Evolutionary conservation across 169 alveolate species (phyloP), one percentile per base, ranked within the genome.

Genomic region (Condylostoma magnum): DNA sequence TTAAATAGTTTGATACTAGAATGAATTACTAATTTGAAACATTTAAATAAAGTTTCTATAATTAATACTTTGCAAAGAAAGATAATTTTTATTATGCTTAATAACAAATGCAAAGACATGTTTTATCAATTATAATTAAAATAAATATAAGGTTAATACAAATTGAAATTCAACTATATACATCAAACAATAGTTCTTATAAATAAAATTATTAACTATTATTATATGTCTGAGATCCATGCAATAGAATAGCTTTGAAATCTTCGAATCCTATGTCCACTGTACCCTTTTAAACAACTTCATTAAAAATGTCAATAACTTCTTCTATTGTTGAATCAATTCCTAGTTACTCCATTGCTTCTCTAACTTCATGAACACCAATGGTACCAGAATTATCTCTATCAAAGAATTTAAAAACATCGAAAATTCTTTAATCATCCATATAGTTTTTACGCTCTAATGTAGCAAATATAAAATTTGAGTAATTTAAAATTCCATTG

Each of bases 391-490:
- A 71, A 3, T 82, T 79, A 56, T 83, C 84, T 6, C 50, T 15
- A 69, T 80, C 88, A 57, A 80, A 80, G 1, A 69, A 66, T 51
- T 74, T 69, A 50, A 80, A 80, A 4, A 81, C 84, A 20, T 56
- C 33, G 20, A 58, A 52, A n/a, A 80, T 37, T 30, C 44, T 74
- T 54, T 74, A 66, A 30, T 68, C 79, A 33, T 67, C 30, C 30
- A 69, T 41, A 8, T 54, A 6, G 31, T 71, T 69, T 18, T 67
- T 57, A 55, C 48, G 43, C n/a, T 65, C 37, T 30, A 75, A 51
- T n/a, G 73, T 69, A 15, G 69, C 83, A 41, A 69, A 60, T 22
- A 80, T 22, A 69, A 80, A 80, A 55, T 80, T 84, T 33, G 53
- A 43, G 75, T 55, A 80, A 43, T 75, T 76, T 44, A 80, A 56